Percentiles rank a stretch among this genome's conserved stretches.
phyloP scores from a whole-genome alignment of 768 basidiomycete species.

The Pleurotus eryngii region DNA sequence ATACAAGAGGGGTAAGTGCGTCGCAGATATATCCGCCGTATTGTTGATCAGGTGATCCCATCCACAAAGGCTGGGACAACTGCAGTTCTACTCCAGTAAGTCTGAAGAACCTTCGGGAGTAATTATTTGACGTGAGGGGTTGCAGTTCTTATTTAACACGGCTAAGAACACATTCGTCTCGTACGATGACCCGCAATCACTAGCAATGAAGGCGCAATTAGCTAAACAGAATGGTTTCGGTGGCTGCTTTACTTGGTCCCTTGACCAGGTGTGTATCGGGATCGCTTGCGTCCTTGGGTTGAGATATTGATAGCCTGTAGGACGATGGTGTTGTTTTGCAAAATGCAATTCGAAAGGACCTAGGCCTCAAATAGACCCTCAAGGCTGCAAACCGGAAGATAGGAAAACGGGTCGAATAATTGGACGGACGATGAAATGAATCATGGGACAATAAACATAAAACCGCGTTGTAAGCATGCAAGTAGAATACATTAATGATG shows the following conservation, averaged over 20 bases:
- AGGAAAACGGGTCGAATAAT: too few relatives aligned
- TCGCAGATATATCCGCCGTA: background rate
- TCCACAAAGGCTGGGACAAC: conserved; percentile 55
- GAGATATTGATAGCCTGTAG: conserved; percentile 14
- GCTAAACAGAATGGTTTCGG: conserved; percentile 48
- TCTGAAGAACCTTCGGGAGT: conserved; percentile 21
- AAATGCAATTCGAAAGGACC: conserved; percentile 35
- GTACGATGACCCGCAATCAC: conserved; percentile 54
- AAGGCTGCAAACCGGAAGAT: too few relatives aligned
- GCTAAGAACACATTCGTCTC: conserved; percentile 53
- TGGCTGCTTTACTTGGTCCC: conserved; percentile 56
- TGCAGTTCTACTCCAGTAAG: conserved; percentile 66
- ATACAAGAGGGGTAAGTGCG: conserved; percentile 43
- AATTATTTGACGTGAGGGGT: conserved; percentile 3
- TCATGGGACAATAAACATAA: too few relatives aligned
- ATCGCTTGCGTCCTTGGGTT: background rate
- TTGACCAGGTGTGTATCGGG: conserved; percentile 43
- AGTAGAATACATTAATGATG: too few relatives aligned
- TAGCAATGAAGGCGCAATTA: conserved; percentile 53
- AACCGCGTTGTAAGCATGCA: too few relatives aligned
- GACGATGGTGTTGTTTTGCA: conserved; percentile 39
- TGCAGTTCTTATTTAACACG: conserved; percentile 40
- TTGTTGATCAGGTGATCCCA: background rate
- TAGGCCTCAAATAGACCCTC: conserved; percentile 16
- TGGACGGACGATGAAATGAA: too few relatives aligned